A percentile compares a stretch with the other conserved stretches of the same genome.
Evolutionary conservation across 306 rosid species (phyloP).

Genomic region (Rubus parviflorus): DNA sequence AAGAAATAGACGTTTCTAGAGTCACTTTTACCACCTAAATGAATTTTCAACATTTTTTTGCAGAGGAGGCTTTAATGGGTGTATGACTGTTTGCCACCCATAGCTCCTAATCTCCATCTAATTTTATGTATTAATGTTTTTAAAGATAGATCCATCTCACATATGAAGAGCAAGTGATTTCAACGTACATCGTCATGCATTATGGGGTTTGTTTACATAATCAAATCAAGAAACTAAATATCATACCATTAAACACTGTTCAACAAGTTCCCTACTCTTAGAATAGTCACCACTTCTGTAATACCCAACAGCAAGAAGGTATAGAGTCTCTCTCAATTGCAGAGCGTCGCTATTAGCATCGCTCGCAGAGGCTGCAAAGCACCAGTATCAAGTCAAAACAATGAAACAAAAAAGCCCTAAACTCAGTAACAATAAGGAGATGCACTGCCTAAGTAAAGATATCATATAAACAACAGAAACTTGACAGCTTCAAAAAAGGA

Average conservation of each 20-base stretch:
- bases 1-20: background rate
- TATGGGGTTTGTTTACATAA: background rate
- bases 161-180: background rate
- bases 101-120: background rate
- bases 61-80: background rate
- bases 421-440: background rate
- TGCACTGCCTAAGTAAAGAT: background rate
- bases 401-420: background rate
- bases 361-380: slow-evolving; percentile 60
- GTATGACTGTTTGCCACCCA: background rate
- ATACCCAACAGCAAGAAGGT: slow-evolving; percentile 89
- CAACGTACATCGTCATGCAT: background rate
- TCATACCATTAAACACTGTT: slow-evolving; percentile 63
- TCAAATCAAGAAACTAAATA: slow-evolving; percentile 16
- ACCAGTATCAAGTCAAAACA: slow-evolving; percentile 12
- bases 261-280: slow-evolving; percentile 73
- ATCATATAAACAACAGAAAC: background rate
- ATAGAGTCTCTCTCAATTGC: slow-evolving; percentile 72
- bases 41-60: background rate
- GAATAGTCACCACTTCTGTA: slow-evolving; percentile 65
- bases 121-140: background rate
- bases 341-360: slow-evolving; percentile 39
- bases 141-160: background rate
- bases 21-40: background rate
- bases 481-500: background rate